Percentiles rank a stretch among this genome's conserved stretches.
These are phyloP conservation scores for Scedosporium dehoogii DNA, from an alignment of 2,329 filamentous ascomycete genomes.

Conservation along the genomic window DNA sequence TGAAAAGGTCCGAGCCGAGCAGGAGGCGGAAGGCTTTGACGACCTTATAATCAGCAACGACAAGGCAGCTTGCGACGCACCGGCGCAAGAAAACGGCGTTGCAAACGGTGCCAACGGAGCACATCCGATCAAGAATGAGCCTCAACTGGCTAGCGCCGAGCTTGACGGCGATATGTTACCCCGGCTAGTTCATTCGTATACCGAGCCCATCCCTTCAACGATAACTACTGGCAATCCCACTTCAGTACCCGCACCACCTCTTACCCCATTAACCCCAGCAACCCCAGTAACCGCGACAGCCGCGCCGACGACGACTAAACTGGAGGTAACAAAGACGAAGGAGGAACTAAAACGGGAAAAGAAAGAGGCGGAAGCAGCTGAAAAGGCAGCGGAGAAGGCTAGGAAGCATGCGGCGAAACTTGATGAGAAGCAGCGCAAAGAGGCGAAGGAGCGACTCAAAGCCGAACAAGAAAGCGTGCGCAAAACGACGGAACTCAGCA, in stretches of 20 bases:
- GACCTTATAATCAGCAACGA: constrained; percentile 48
- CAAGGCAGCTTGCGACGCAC: constrained; percentile 47
- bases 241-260: constrained; percentile 9
- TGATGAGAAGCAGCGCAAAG: constrained; percentile 28
- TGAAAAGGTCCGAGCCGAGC: constrained; percentile 61
- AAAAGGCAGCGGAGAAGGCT: constrained; percentile 49
- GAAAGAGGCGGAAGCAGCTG: constrained; percentile 50
- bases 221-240: constrained; percentile 6
- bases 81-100: constrained; percentile 30
- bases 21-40: constrained; percentile 67
- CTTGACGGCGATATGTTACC: constrained; percentile 44
- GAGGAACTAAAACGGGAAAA: constrained; percentile 57
- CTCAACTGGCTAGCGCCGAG: constrained; percentile 11
- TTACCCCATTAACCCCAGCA: constrained; percentile 11
- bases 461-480: constrained; percentile 11
- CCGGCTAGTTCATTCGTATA: constrained; percentile 55
- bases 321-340: constrained; percentile 30
- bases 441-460: constrained; percentile 46
- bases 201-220: constrained; percentile 37
- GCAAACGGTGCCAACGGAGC: constrained; percentile 8
- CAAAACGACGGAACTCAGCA: constrained; percentile 6
- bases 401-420: constrained; percentile 40
- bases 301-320: neutral
- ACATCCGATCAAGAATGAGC: constrained; percentile 4
- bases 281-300: constrained; percentile 4